phyloP scores from a whole-genome alignment of 306 rosid genomes.

The Lathyrus tuberosus region DNA sequence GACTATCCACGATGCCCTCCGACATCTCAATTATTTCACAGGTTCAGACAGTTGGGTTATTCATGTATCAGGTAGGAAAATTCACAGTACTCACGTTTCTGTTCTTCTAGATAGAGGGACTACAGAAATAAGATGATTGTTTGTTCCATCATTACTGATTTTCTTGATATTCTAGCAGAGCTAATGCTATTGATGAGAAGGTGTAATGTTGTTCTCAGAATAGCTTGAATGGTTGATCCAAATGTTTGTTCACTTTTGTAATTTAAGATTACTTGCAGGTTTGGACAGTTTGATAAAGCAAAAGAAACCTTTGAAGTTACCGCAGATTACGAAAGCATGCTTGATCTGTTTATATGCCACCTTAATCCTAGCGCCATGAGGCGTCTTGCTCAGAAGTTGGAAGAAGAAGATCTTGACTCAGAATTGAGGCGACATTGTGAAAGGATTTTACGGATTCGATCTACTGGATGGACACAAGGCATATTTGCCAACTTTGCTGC shows the following conservation, averaged over 20 bases:
- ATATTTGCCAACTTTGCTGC: slow-evolving; percentile 99
- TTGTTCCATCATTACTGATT: slow-evolving; percentile 1
- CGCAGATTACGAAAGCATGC: slow-evolving; percentile 87
- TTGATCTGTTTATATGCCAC: slow-evolving; percentile 95
- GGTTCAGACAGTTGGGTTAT: slow-evolving; percentile 91
- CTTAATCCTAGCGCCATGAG: slow-evolving; percentile 99
- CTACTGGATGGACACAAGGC: slow-evolving; percentile 98
- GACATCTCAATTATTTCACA: slow-evolving; percentile 90
- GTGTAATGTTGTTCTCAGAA: slow-evolving; percentile 27
- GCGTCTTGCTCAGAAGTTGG: slow-evolving; percentile 96
- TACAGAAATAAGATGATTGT: slow-evolving; percentile 28
- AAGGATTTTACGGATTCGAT: slow-evolving; percentile 89
- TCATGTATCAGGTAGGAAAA: slow-evolving; percentile 79
- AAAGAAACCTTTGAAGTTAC: slow-evolving; percentile 97
- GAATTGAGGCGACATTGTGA: slow-evolving; percentile 97
- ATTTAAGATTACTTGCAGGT: slow-evolving; percentile 65
- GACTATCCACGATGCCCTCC: slow-evolving; percentile 98
- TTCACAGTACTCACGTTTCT: slow-evolving; percentile 30
- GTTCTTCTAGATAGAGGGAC: slow-evolving; percentile 27
- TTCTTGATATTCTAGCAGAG: neutral
- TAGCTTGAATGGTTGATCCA: slow-evolving; percentile 21
- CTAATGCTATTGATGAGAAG: slow-evolving; percentile 31
- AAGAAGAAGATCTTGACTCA: slow-evolving; percentile 93
- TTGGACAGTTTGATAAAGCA: slow-evolving; percentile 97
- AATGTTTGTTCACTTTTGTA: slow-evolving; percentile 34